These are phyloP conservation scores for Cercospora sp. DNA, from an alignment of 2,329 filamentous ascomycete species.

Conservation along the genomic window DNA sequence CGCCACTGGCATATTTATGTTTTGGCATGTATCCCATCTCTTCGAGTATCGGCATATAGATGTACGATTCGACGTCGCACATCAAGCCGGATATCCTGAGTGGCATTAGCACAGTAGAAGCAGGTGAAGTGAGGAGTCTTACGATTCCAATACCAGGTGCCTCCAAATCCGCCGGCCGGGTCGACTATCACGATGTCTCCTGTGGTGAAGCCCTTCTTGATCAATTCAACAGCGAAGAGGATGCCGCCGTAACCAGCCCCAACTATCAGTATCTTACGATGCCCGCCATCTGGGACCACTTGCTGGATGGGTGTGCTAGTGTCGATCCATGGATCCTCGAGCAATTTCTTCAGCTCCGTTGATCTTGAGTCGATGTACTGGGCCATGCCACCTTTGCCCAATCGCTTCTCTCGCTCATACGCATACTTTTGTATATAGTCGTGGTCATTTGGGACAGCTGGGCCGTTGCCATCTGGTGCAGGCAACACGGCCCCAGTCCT, in stretches of 20 bases:
- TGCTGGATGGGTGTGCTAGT: conserved; percentile 24
- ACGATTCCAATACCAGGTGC: conserved; percentile 53
- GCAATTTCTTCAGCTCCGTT: conserved; percentile 30
- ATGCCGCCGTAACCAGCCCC: conserved; percentile 51
- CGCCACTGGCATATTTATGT: conserved; percentile 49
- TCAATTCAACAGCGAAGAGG: conserved; percentile 44
- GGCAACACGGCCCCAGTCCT: conserved; percentile 18
- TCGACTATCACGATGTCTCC: conserved; percentile 47
- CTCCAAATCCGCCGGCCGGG: conserved; percentile 52
- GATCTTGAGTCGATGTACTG: conserved; percentile 36
- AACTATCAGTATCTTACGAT: conserved; percentile 38
- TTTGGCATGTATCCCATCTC: conserved; percentile 61
- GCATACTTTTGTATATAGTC: conserved; percentile 29
- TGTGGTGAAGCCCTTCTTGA: conserved; percentile 42
- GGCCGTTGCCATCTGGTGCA: conserved; percentile 25
- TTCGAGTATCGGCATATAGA: conserved; percentile 61
- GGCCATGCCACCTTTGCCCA: conserved; percentile 25
- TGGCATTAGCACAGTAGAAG: background rate
- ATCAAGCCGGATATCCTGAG: conserved; percentile 45
- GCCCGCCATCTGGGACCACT: conserved; percentile 23
- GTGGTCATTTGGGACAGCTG: conserved; percentile 17
- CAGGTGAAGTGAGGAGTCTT: background rate
- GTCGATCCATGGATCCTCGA: conserved; percentile 38
- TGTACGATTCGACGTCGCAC: conserved; percentile 62
- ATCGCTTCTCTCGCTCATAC: conserved; percentile 34